Evolutionary conservation across 179 eudicot species (phyloP).

Genomic region (Silene vulgaris): DNA sequence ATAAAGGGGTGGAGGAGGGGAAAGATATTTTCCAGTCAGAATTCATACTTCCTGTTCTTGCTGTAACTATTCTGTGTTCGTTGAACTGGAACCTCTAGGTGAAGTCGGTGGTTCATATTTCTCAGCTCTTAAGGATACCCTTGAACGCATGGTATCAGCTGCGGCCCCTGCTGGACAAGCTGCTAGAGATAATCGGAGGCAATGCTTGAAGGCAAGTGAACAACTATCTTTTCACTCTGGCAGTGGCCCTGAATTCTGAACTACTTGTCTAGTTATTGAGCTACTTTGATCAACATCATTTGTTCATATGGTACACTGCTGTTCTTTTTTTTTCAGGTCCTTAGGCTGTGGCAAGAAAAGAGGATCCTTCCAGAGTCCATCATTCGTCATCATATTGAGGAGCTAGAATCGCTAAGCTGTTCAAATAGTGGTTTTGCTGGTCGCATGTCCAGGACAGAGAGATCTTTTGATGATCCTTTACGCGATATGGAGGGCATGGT

Average conservation of each 20-base stretch:
- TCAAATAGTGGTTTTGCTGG: conserved; percentile 53
- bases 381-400: conserved; percentile 71
- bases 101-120: conserved; percentile 59
- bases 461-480: conserved; percentile 94
- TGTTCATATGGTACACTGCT: neutral
- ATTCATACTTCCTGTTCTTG: conserved; percentile 1
- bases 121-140: conserved; percentile 64
- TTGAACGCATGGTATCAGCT: conserved; percentile 73
- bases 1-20: neutral
- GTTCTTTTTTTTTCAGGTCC: conserved; percentile 46
- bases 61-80: neutral
- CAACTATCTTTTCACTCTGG: conserved; percentile 6
- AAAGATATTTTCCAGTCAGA: neutral
- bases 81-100: conserved; percentile 35
- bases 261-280: conserved; percentile 9
- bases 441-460: conserved; percentile 71
- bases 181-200: conserved; percentile 80
- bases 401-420: conserved; percentile 63
- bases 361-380: conserved; percentile 71
- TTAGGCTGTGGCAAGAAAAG: conserved; percentile 87
- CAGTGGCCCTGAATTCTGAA: neutral
- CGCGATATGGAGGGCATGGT: conserved; percentile 92
- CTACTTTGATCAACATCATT: neutral
- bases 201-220: conserved; percentile 73
- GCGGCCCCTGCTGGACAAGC: conserved; percentile 97